phyloP scores from a whole-genome alignment of 768 basidiomycete genomes.

The Pleurotus ostreatus region DNA sequence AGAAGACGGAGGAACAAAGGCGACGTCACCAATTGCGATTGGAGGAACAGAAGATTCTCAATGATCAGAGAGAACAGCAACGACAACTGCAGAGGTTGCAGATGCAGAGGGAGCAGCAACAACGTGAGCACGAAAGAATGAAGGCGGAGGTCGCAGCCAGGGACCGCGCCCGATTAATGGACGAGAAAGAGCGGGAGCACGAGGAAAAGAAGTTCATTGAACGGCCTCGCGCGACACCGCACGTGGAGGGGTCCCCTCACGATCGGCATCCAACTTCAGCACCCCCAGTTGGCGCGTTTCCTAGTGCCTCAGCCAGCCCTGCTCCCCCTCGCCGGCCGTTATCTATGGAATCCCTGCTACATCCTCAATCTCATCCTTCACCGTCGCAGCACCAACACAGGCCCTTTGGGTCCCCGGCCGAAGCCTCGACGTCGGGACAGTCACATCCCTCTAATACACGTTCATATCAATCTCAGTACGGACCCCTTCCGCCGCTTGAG shows the following conservation, averaged over 20 bases:
- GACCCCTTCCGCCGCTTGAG: background rate
- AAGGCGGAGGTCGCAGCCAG: constrained; percentile 18
- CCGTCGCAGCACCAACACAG: background rate
- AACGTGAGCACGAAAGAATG: constrained; percentile 21
- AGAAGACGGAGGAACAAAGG: constrained; percentile 15
- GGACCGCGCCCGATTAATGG: constrained; percentile 18
- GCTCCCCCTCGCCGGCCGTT: background rate
- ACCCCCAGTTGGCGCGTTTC: background rate
- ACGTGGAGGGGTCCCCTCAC: background rate
- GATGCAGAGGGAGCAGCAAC: constrained; percentile 19
- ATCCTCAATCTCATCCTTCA: background rate
- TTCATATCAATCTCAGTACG: background rate
- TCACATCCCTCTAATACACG: background rate
- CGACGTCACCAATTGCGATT: constrained; percentile 17
- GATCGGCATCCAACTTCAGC: background rate
- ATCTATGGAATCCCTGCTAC: constrained; percentile 5
- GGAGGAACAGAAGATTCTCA: constrained; percentile 9
- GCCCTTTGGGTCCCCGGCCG: background rate
- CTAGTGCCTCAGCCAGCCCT: background rate
- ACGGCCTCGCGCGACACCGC: background rate
- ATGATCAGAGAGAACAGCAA: constrained; percentile 17
- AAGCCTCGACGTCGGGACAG: background rate
- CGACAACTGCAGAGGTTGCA: constrained; percentile 22
- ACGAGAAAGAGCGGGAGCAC: constrained; percentile 7
- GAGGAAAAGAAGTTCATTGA: background rate